These are phyloP conservation scores for Paracoccidioides lutzii DNA, from an alignment of 2,329 filamentous ascomycete species.

Conservation along the genomic window DNA sequence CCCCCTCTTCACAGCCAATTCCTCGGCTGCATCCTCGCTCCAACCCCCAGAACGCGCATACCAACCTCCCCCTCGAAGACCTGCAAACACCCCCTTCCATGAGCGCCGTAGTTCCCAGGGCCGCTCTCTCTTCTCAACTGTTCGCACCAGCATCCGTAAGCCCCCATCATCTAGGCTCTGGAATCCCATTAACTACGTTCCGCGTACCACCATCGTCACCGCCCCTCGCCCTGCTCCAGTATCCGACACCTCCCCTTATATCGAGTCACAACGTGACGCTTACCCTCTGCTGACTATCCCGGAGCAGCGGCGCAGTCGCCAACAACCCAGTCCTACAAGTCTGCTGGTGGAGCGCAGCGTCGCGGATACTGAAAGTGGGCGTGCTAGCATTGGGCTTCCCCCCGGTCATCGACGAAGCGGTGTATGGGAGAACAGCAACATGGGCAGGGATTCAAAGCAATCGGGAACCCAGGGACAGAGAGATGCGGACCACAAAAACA, in stretches of 20 bases:
- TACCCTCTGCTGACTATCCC: constrained; percentile 46
- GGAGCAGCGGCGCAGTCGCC: constrained; percentile 42
- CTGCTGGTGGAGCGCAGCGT: constrained; percentile 37
- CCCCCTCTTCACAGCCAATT: constrained; percentile 10
- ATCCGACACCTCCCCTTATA: constrained; percentile 22
- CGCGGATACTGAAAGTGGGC: constrained; percentile 34
- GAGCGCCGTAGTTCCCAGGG: constrained; percentile 5
- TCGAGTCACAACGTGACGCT: constrained; percentile 27
- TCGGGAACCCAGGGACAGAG: constrained; percentile 10
- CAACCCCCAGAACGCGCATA: constrained; percentile 11
- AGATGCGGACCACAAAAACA: constrained; percentile 13
- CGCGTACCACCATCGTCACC: constrained; percentile 38
- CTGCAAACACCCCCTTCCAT: constrained; percentile 3
- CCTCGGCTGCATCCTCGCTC: constrained; percentile 7
- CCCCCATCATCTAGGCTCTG: constrained; percentile 42
- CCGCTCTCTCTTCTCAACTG: constrained; percentile 9
- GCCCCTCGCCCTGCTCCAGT: constrained; percentile 22
- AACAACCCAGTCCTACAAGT: constrained; percentile 35
- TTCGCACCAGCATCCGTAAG: constrained; percentile 17
- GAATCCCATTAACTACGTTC: constrained; percentile 50
- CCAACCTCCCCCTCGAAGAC: constrained; percentile 9
- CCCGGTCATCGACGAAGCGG: constrained; percentile 27
- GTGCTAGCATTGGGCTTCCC: constrained; percentile 42
- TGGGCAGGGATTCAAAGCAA: constrained; percentile 17
- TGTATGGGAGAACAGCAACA: constrained; percentile 14